Evolutionary conservation across 768 basidiomycete genomes (phyloP).

Genomic region (Suillus cothurnatus): DNA sequence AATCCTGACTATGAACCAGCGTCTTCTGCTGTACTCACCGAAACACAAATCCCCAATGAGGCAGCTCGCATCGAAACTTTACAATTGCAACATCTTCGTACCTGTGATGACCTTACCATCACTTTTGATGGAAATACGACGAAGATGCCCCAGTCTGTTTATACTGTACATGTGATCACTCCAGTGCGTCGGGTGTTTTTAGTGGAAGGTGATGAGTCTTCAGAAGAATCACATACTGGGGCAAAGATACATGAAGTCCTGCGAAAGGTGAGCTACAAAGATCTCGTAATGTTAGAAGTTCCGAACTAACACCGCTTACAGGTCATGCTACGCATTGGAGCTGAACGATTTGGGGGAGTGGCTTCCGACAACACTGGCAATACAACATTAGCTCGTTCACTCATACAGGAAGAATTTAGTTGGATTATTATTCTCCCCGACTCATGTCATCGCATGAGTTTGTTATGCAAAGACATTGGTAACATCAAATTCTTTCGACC

Average conservation of each 20-base stretch:
- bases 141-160: constrained; percentile 19
- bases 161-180: constrained; percentile 24
- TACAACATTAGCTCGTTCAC: constrained; percentile 14
- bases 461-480: constrained; percentile 17
- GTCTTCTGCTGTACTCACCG: not conserved
- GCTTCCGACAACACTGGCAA: constrained; percentile 28
- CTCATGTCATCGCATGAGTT: constrained; percentile 21
- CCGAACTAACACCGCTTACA: constrained; percentile 3
- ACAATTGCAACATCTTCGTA: constrained; percentile 19
- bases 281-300: not conserved
- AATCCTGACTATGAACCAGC: not conserved
- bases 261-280: not conserved
- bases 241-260: constrained; percentile 18
- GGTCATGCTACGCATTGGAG: constrained; percentile 21
- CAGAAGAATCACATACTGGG: constrained; percentile 23
- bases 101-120: constrained; percentile 18
- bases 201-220: constrained; percentile 23
- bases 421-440: constrained; percentile 22
- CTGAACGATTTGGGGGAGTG: not conserved
- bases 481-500: not conserved
- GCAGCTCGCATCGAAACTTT: not conserved
- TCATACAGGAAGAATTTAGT: constrained; percentile 9
- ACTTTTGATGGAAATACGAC: constrained; percentile 30
- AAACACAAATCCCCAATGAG: not conserved
- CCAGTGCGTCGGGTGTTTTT: constrained; percentile 14